phyloP scores from a whole-genome alignment of 345 rosid genomes.

The Fremontodendron californicum region DNA sequence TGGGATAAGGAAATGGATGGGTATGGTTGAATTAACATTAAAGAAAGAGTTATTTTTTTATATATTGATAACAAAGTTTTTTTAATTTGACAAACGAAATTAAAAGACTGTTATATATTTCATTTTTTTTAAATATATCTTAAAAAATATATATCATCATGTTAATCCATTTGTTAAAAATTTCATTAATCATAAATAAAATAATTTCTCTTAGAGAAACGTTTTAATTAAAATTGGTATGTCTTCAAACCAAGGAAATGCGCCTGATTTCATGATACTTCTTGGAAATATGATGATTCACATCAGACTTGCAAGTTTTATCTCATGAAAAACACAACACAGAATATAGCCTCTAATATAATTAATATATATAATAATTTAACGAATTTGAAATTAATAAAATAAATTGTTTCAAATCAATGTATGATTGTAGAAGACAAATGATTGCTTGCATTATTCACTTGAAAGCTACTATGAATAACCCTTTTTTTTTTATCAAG shows the following conservation, averaged over 20 bases:
- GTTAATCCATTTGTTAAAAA: too few relatives aligned
- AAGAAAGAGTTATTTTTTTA: slow-evolving; percentile 10
- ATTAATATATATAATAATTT: too few relatives aligned
- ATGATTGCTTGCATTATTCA: neutral
- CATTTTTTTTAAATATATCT: too few relatives aligned
- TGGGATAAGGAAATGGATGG: slow-evolving; percentile 27
- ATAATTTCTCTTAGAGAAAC: too few relatives aligned
- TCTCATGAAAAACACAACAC: neutral
- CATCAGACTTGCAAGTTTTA: neutral
- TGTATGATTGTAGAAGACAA: neutral
- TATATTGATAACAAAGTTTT: too few relatives aligned
- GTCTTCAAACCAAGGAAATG: slow-evolving; percentile 38
- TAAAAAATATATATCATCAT: too few relatives aligned
- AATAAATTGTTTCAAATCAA: neutral
- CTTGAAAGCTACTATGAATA: neutral
- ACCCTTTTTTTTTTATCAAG: too few relatives aligned
- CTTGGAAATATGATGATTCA: slow-evolving; percentile 43
- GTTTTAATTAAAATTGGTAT: slow-evolving; percentile 33
- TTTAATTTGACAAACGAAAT: too few relatives aligned
- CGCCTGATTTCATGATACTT: slow-evolving; percentile 36
- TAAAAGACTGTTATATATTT: too few relatives aligned
- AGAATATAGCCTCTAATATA: neutral
- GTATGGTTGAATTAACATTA: slow-evolving; percentile 42
- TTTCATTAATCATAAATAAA: too few relatives aligned
- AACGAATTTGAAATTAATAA: too few relatives aligned